These are phyloP conservation scores for Friedmanniomyces simplex DNA, from an alignment of 495 filamentous ascomycete genomes.

Conservation along the genomic window DNA sequence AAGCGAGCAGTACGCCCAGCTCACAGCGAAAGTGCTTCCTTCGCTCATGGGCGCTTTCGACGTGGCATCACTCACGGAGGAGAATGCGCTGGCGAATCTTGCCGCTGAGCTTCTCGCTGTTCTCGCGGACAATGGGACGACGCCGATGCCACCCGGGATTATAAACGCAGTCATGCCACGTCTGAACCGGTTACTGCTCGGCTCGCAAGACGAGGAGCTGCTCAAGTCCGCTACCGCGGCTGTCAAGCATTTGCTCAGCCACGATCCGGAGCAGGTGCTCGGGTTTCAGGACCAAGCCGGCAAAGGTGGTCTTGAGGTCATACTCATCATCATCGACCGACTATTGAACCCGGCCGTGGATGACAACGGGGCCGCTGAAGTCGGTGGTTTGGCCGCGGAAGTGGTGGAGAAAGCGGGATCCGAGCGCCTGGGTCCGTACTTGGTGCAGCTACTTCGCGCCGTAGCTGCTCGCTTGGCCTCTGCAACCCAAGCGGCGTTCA, in stretches of 20 bases:
- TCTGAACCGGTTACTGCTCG: constrained; percentile 68
- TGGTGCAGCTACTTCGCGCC: constrained; percentile 78
- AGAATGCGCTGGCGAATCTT: constrained; percentile 70
- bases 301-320: constrained; percentile 77
- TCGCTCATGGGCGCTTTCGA: constrained; percentile 82
- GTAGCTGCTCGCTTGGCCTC: constrained; percentile 78
- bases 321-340: constrained; percentile 86
- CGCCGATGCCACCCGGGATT: constrained; percentile 78
- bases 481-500: constrained; percentile 73
- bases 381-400: constrained; percentile 87
- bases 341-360: constrained; percentile 70
- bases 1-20: constrained; percentile 58
- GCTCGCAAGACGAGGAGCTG: constrained; percentile 69
- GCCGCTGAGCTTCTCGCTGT: constrained; percentile 73
- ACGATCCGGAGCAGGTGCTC: constrained; percentile 80
- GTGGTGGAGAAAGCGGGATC: constrained; percentile 88
- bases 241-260: constrained; percentile 74
- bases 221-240: constrained; percentile 78
- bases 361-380: constrained; percentile 88
- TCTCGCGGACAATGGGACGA: constrained; percentile 68
- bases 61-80: constrained; percentile 70
- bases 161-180: constrained; percentile 79
- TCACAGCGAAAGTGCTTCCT: constrained; percentile 80
- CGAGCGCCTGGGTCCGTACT: constrained; percentile 78
- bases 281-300: constrained; percentile 65